These are phyloP conservation scores for Penicillium sp. DNA, from an alignment of 2,329 filamentous ascomycete species.

Conservation along the genomic window DNA sequence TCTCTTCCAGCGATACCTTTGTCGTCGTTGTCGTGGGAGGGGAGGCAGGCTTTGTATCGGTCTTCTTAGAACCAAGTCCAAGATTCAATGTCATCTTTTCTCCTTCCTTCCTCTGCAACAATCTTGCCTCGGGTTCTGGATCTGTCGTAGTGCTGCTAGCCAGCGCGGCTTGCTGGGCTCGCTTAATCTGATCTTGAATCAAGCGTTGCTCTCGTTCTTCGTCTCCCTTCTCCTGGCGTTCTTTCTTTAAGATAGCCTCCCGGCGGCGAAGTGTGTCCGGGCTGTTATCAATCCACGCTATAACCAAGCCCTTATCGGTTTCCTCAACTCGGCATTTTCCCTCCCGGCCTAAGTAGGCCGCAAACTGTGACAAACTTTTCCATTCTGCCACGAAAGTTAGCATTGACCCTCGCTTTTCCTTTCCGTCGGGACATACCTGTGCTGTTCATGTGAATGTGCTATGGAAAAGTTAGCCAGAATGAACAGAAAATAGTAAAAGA, in stretches of 20 bases:
- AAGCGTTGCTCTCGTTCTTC: conserved; percentile 83
- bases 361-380: conserved; percentile 84
- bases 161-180: conserved; percentile 63
- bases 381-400: conserved; percentile 53
- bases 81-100: conserved; percentile 74
- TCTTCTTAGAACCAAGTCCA: conserved; percentile 42
- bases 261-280: conserved; percentile 77
- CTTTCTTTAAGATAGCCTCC: conserved; percentile 78
- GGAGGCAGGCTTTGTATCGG: conserved; percentile 24
- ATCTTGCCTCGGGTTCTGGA: conserved; percentile 42
- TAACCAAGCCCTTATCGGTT: conserved; percentile 75
- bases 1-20: conserved; percentile 15
- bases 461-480: neutral
- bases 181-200: conserved; percentile 78
- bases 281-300: conserved; percentile 88
- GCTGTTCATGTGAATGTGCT: conserved; percentile 87
- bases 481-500: neutral
- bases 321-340: conserved; percentile 89
- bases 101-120: conserved; percentile 60
- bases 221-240: conserved; percentile 83
- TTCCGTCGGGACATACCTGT: conserved; percentile 47
- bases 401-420: neutral
- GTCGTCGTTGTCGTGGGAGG: conserved; percentile 5
- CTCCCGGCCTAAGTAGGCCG: conserved; percentile 79
- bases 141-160: conserved; percentile 39